Percentiles rank a stretch among this genome's conserved stretches.
phyloP scores from a whole-genome alignment of 78 protist species.

The Chrysochromulina parva region DNA sequence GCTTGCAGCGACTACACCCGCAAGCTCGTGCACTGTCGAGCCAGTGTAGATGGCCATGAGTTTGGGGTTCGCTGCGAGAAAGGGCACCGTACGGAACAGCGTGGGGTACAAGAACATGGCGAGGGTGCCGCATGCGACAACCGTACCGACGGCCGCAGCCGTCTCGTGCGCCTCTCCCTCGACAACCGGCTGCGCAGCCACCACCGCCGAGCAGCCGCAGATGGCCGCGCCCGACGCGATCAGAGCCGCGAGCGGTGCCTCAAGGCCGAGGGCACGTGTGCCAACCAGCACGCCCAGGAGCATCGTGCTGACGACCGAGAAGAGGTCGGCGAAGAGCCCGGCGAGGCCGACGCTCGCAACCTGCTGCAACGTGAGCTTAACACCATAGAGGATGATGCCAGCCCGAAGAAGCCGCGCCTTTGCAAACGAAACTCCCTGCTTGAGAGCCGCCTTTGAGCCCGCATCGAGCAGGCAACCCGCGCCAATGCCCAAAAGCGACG shows the following conservation, averaged over 20 bases:
- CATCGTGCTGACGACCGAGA: not conserved
- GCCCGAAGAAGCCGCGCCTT: conserved; percentile 36
- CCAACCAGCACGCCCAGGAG: not conserved
- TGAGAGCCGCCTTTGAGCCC: not conserved
- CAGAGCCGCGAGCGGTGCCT: not conserved
- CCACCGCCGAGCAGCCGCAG: conserved; percentile 40
- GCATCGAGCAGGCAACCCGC: not conserved
- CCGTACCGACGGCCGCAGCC: conserved; percentile 25
- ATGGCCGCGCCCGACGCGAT: conserved; percentile 13
- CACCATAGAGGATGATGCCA: conserved; percentile 23
- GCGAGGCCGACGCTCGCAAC: not conserved
- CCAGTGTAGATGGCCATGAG: conserved; percentile 36
- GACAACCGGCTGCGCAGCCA: conserved; percentile 12
- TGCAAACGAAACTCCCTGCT: not conserved
- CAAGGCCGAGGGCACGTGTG: not conserved
- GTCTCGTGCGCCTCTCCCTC: conserved; percentile 19
- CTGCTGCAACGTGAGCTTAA: not conserved
- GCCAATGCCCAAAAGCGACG: not conserved
- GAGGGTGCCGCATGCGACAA: conserved; percentile 14
- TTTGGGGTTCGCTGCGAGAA: not conserved
- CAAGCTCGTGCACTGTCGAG: conserved; percentile 23
- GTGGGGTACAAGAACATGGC: conserved; percentile 26
- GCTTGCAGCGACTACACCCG: conserved; percentile 32
- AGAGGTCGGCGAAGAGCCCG: conserved; percentile 8
- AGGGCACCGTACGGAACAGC: not conserved